These are phyloP conservation scores for Leccinellum rugosiceps DNA, from an alignment of 768 basidiomycete species.

Conservation along the genomic window DNA sequence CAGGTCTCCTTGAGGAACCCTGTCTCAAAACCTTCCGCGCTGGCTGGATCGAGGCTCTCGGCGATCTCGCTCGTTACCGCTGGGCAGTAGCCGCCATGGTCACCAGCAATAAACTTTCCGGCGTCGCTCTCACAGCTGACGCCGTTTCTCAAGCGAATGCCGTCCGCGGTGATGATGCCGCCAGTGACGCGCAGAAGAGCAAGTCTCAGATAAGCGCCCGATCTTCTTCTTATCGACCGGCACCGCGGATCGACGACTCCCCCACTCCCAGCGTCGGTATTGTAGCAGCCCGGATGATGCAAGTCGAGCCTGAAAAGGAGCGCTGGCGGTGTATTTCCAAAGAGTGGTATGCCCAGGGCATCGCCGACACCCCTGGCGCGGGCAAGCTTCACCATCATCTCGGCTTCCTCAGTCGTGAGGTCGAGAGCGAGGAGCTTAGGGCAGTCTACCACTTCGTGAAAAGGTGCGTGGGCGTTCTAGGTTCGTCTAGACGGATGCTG, in stretches of 20 bases:
- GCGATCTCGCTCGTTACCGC: conserved; percentile 91
- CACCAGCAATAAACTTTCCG: conserved; percentile 43
- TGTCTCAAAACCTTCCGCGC: conserved; percentile 65
- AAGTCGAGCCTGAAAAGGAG: conserved; percentile 89
- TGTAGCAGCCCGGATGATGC: conserved; percentile 75
- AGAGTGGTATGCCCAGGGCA: conserved; percentile 89
- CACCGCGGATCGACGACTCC: conserved; percentile 60
- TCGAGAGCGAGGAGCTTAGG: conserved; percentile 75
- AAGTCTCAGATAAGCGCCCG: conserved; percentile 25
- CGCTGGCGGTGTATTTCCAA: conserved; percentile 85
- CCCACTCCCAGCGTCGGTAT: conserved; percentile 79
- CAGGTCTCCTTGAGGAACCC: conserved; percentile 81
- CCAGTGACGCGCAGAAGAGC: conserved; percentile 35
- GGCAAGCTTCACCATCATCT: conserved; percentile 95
- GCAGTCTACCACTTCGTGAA: conserved; percentile 93
- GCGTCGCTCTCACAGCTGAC: conserved; percentile 49
- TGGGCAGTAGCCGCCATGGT: conserved; percentile 95
- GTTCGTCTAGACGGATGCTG: neutral
- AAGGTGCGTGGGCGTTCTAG: conserved; percentile 53
- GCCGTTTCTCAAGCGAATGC: conserved; percentile 50
- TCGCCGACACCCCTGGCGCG: conserved; percentile 88
- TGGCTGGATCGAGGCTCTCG: conserved; percentile 95
- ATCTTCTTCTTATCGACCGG: conserved; percentile 45
- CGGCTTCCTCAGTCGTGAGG: conserved; percentile 82
- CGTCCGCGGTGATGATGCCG: conserved; percentile 20